Base-by-base conservation (phyloP, 257 asterid species). In the Ilex asprella region DNA sequence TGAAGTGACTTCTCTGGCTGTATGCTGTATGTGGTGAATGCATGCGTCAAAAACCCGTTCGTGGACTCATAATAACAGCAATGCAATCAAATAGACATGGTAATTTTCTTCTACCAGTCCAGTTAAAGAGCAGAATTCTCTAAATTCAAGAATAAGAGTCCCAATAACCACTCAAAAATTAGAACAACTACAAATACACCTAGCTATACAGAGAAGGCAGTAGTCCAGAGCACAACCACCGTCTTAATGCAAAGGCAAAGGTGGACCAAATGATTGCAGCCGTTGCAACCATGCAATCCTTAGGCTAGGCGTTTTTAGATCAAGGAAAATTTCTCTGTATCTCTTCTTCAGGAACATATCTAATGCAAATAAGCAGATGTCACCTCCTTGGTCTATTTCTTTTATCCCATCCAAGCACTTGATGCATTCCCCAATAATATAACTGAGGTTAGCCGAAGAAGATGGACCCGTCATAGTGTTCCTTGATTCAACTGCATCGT, bases 291-390 rank as follows among this genome's bases (percentile, higher is more conserved):
- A 74, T 49, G 79, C 71, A 12, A 74, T 49, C 61, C 72, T 74
- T 30, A 74, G 64, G 65, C 71, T 60, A 16, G 76, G 54, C 59
- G 65, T 75, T 69, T 75, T 75, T 72, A 75, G 58, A 73, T 66
- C 70, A 10, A 75, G 79, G 41, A 75, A 75, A 10, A 75, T 70
- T 64, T 75, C 79, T 75, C 79, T 55, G 51, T 75, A 69, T 66
- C 70, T 76, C 66, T 70, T 71, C 70, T 70, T 75, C 70, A 70
- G 61, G 61, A 75, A 75, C 29, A 75, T 31, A 59, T 75, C 76
- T 12, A 74, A 64, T 2, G 75, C 79, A 69, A 69, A 74, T 30
- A 74, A 61, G 66, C 68, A 74, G 6, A 74, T 61, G 30, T 74
- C 79, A 56, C 74, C 47, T 21, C 79, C 79, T 69, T 74, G 75